Evolutionary conservation across 2,329 filamentous ascomycete genomes (phyloP), one percentile per base, ranked within the genome.

Genomic region (Fusarium chlamydosporum): DNA sequence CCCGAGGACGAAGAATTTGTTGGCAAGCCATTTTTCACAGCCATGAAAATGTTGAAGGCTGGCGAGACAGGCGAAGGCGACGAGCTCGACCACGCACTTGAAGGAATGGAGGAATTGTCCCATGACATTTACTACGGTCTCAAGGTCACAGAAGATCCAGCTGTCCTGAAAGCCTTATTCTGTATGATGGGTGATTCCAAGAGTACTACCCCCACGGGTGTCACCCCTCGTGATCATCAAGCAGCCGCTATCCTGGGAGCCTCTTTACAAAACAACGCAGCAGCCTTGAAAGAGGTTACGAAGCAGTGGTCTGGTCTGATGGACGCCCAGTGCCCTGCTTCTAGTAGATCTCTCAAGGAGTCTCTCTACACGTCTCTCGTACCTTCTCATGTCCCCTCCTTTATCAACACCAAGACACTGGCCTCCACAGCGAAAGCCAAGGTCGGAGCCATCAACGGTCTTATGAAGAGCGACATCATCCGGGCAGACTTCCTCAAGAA

Each of bases 121-220:
- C 89, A 91, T 76, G 89, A 91, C 76, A 87, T 91, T 66, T 91
- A 90, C 79, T 92, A 91, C 76, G 89, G 89, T 11, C 80, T 89
- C 18, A 86, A 89, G 75, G 84, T 91, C 60, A 82, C 84, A 23
- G 85, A 88, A 74, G 85, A 89, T 67, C 73, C 80, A 4, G 82
- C 83, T 3, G 84, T 84, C 3, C 70, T 89, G 53, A 82, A 82
- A 65, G 78, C 82, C n/a, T 82, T 91, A 3, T 78, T 90, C 61
- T 89, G 88, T 73, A 79, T 89, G 37, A 84, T 88, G 77, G 72
- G 76, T 27, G 62, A 78, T 70, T 43, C 61, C 40, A 57, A 76
- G 70, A 58, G 72, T 60, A 35, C 76, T 57, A 37, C 65, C 3
- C 53, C 67, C 31, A 72, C 74, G 6, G 74, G 67, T 2, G 51